These are phyloP conservation scores for Pseudonectria buxi DNA, from an alignment of 2,329 filamentous ascomycete species.

Conservation along the genomic window DNA sequence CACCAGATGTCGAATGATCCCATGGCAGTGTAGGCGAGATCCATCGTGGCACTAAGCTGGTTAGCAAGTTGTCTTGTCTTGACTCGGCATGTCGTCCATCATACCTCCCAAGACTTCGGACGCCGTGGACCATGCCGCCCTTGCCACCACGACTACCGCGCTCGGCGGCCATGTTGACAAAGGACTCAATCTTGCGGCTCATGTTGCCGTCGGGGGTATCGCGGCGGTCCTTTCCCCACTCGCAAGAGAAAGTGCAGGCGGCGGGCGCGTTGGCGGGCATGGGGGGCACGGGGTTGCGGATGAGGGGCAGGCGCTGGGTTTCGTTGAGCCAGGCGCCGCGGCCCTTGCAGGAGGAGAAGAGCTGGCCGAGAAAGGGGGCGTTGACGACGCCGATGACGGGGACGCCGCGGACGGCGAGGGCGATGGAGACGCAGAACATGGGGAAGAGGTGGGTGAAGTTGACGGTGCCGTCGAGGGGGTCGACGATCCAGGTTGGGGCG, in stretches of 20 bases:
- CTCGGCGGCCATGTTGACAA: constrained; percentile 68
- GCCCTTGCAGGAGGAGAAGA: constrained; percentile 61
- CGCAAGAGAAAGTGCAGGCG: constrained; percentile 66
- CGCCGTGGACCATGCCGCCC: constrained; percentile 73
- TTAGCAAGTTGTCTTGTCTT: not conserved
- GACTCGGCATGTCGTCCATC: not conserved
- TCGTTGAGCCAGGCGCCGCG: constrained; percentile 65
- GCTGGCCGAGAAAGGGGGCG: constrained; percentile 61
- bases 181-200: constrained; percentile 65
- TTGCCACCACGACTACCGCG: constrained; percentile 53
- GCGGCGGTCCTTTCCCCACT: constrained; percentile 72
- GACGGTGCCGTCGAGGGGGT: constrained; percentile 73
- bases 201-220: constrained; percentile 62
- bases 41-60: constrained; percentile 58
- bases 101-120: constrained; percentile 59
- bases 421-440: constrained; percentile 77
- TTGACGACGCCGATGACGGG: constrained; percentile 66
- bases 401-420: constrained; percentile 51
- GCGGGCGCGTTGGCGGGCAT: constrained; percentile 58
- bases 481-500: constrained; percentile 66
- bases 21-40: constrained; percentile 69
- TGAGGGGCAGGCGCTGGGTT: constrained; percentile 54
- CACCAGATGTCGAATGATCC: constrained; percentile 76
- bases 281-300: constrained; percentile 54
- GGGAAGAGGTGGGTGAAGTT: constrained; percentile 77